Percentiles rank a stretch among this genome's conserved stretches.
These are phyloP conservation scores for Cordyceps pruinosa DNA, from an alignment of 2,329 filamentous ascomycete species.

Conservation along the genomic window DNA sequence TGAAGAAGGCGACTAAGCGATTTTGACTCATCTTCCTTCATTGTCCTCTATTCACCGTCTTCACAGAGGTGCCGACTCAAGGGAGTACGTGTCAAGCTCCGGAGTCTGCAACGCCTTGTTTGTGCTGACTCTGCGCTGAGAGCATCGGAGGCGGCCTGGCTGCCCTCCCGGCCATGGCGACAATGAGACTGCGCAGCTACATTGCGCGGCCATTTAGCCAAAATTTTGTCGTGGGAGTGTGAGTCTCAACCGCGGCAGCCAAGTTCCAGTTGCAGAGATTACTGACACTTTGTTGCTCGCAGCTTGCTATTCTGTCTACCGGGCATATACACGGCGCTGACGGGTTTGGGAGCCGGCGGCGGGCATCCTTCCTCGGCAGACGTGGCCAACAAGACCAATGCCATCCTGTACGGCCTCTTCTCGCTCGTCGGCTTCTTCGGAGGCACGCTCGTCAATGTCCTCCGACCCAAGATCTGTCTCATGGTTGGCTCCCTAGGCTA, in stretches of 20 bases:
- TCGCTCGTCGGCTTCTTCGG: constrained; percentile 12
- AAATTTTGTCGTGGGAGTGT: constrained; percentile 6
- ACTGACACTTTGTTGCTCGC: no score
- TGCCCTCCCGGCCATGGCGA: not conserved
- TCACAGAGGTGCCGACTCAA: no score
- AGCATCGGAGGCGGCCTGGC: not conserved
- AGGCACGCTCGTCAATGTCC: constrained; percentile 13
- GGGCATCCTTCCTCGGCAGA: constrained; percentile 13
- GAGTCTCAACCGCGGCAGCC: no score
- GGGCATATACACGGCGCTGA: constrained; percentile 15
- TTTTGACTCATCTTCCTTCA: no score
- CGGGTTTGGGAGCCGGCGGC: constrained; percentile 15
- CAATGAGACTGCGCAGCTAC: not conserved
- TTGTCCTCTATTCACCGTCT: no score
- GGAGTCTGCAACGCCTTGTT: not conserved
- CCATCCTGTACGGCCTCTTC: constrained; percentile 13
- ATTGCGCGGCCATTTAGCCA: constrained; percentile 7
- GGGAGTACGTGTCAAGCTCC: no score
- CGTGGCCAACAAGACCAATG: constrained; percentile 8
- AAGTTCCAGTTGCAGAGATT: no score
- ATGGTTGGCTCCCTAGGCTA: constrained; percentile 12
- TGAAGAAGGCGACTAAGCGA: no score
- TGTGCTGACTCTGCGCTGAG: not conserved
- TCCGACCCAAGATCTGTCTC: constrained; percentile 11
- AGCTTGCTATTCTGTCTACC: no score